phyloP scores from a whole-genome alignment of 2,329 filamentous ascomycete species.

The Didymellaceae sp. region DNA sequence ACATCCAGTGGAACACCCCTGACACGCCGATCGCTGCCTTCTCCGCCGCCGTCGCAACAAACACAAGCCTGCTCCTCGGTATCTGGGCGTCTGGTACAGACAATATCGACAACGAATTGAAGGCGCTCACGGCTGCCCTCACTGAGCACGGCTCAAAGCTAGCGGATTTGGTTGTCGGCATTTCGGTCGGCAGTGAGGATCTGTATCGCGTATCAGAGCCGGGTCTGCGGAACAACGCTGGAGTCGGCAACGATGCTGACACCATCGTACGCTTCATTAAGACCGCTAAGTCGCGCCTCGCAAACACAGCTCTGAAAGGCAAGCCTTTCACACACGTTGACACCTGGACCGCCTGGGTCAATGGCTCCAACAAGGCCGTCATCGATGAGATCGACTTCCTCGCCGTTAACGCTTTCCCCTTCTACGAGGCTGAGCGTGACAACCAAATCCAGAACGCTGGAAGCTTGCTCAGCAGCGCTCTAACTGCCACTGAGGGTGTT shows the following conservation, averaged over 20 bases:
- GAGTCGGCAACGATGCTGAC: conserved; percentile 67
- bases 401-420: conserved; percentile 48
- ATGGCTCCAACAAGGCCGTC: conserved; percentile 44
- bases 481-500: conserved; percentile 38
- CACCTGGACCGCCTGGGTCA: conserved; percentile 47
- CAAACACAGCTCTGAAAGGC: conserved; percentile 64
- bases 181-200: conserved; percentile 49
- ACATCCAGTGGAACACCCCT: conserved; percentile 70
- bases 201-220: conserved; percentile 74
- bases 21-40: conserved; percentile 65
- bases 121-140: conserved; percentile 41
- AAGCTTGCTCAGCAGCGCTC: conserved; percentile 39
- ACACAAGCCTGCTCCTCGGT: conserved; percentile 47
- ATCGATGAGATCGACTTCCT: conserved; percentile 48
- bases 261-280: conserved; percentile 66
- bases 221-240: conserved; percentile 67
- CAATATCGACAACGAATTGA: conserved; percentile 45
- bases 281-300: conserved; percentile 56
- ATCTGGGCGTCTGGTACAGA: conserved; percentile 61
- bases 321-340: conserved; percentile 55
- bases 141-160: conserved; percentile 57
- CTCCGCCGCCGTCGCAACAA: conserved; percentile 43
- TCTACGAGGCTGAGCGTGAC: conserved; percentile 44
- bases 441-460: conserved; percentile 52
- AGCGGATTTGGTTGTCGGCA: conserved; percentile 50